Conservation (phyloP, 192 early-diverging fungal species). For the Linnemannia elongata region DNA sequence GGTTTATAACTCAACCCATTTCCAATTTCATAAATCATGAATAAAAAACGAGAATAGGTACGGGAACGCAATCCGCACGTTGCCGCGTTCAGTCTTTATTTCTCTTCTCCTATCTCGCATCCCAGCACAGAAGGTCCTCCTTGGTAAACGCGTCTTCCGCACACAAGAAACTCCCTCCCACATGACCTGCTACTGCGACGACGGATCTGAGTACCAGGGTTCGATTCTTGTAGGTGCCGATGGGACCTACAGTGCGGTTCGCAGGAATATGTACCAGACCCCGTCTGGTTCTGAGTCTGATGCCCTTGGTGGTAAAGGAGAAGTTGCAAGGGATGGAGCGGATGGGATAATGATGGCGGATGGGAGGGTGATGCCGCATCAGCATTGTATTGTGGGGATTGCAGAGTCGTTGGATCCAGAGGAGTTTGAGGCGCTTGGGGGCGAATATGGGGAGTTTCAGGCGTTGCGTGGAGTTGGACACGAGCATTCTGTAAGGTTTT, state of each 20-base stretch:
- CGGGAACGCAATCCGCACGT: constrained; percentile 15
- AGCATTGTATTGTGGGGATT: constrained; percentile 13
- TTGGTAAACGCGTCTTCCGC: constrained; percentile 17
- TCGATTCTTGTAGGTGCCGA: constrained; percentile 17
- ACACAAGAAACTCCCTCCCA: background rate
- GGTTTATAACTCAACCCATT: background rate
- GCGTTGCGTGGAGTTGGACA: background rate
- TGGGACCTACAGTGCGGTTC: constrained; percentile 7
- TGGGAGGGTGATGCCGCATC: constrained; percentile 8
- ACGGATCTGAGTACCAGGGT: background rate
- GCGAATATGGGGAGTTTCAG: constrained; percentile 11
- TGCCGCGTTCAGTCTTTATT: background rate
- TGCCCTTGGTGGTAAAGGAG: background rate
- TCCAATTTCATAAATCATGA: no score
- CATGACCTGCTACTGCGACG: constrained; percentile 14
- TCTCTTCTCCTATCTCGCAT: background rate
- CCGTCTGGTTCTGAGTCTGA: background rate
- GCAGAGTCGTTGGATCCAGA: constrained; percentile 7
- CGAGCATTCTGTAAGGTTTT: constrained; percentile 7
- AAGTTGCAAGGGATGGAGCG: background rate
- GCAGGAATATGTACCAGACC: background rate
- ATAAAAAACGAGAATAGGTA: background rate
- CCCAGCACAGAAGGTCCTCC: background rate
- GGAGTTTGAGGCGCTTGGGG: constrained; percentile 1
- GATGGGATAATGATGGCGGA: background rate